A percentile compares a stretch with the other conserved stretches of the same genome.
Conservation (phyloP, 2,329 filamentous ascomycete species). For the Penicillium oxalicum region DNA sequence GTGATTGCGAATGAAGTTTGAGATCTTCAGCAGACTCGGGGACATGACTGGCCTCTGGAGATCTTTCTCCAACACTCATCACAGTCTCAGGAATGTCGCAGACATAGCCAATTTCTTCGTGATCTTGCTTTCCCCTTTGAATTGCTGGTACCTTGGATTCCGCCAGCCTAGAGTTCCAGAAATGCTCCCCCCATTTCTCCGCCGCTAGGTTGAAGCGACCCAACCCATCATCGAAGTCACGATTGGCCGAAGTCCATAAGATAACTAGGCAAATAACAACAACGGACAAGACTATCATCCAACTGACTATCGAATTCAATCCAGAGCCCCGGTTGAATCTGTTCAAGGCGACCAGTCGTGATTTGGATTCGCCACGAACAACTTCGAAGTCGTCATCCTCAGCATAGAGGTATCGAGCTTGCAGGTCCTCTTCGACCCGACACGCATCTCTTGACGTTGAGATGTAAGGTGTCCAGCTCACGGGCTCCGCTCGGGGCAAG, state of each 20-base stretch:
- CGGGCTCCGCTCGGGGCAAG: constrained; percentile 5
- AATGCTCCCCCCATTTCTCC: no score
- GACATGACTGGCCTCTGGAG: no score
- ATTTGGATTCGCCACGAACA: not conserved
- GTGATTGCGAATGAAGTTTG: not conserved
- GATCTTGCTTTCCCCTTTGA: no score
- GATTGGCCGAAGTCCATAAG: not conserved
- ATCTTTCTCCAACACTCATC: no score
- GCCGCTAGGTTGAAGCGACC: not conserved
- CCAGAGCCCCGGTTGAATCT: not conserved
- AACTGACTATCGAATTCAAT: not conserved
- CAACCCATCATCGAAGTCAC: not conserved
- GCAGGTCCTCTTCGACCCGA: constrained; percentile 2
- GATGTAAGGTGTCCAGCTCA: constrained; percentile 26
- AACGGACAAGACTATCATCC: not conserved
- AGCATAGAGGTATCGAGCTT: not conserved
- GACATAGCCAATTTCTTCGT: no score
- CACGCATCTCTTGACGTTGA: constrained; percentile 4
- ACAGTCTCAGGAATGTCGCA: no score
- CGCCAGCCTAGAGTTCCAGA: no score
- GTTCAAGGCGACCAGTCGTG: not conserved
- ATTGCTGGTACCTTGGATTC: no score
- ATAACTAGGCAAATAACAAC: not conserved
- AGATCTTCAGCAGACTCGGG: not conserved
- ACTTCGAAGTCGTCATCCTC: not conserved